Evolutionary conservation across 2,329 filamentous ascomycete species (phyloP), one percentile per base, ranked within the genome.

Genomic region (Neoascochyta sp.): DNA sequence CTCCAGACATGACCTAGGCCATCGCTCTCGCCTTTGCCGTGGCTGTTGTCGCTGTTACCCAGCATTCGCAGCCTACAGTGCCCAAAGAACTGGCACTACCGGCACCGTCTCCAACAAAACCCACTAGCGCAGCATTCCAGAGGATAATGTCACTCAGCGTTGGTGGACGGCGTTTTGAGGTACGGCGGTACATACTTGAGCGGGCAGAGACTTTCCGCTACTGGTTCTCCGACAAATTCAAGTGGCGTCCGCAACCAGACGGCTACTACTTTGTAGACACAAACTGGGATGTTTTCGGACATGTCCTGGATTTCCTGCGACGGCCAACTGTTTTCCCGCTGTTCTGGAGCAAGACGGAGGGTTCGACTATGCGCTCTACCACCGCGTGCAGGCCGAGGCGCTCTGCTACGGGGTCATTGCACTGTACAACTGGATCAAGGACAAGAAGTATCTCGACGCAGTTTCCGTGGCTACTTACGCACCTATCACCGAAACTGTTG

Each of bases 191-290:
- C 11, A 41, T 27, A 2, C 16, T 13, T 7, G 9, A 13, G 9
- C 30, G 26, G 10, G 40, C 43, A 5, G 27, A 19, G 4, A 22
- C 29, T 14, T 48, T 50, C 20, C 9, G 17, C 2, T n/a, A 4
- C 13, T 31, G 31, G 17, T 18, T 43, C 0, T 40, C 36, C 12
- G 27, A 17, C 2, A 13, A 27, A n/a, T 41, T 29, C 22, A 17
- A 14, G 3, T 39, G 42, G 41, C 16, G 11, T 3, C 36, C 39
- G 6, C 17, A 47, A 19, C 9, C 16, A 0, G 41, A 66, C 13
- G 60, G 56, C 0, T 51, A 52, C 0, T 60, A 60, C 41, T 68
- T 67, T 41, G 29, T 70, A 12, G 65, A 69, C 32, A 45, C 60
- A 0, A 60, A 68, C 24, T 44, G 56, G 0, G 36, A 47, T 0